Evolutionary conservation across 2,329 filamentous ascomycete species (phyloP).

Genomic region (Hypomyces perniciosus): DNA sequence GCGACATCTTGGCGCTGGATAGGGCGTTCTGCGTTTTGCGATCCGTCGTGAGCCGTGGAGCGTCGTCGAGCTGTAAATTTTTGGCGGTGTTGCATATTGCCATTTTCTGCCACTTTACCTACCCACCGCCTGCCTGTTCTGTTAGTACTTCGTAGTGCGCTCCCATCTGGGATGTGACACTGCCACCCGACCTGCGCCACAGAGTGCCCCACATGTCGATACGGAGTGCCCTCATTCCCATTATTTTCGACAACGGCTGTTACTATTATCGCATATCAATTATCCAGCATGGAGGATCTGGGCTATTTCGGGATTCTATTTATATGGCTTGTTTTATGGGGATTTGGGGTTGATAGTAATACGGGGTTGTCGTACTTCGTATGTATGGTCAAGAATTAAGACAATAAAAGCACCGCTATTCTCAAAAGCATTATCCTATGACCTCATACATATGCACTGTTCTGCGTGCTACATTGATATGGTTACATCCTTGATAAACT

Average conservation of each 20-base stretch:
- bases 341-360: no score
- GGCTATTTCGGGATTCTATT: no score
- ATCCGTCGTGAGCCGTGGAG: conserved; percentile 9
- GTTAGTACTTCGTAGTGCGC: neutral
- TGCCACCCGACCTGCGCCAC: neutral
- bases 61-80: conserved; percentile 17
- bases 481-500: no score
- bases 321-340: no score
- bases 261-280: neutral
- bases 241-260: neutral
- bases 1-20: conserved; percentile 41
- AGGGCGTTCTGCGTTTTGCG: conserved; percentile 7
- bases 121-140: neutral
- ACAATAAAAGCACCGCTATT: no score
- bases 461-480: no score
- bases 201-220: neutral
- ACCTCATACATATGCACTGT: no score
- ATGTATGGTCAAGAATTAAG: no score
- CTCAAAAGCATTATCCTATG: no score
- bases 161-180: neutral
- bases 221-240: neutral
- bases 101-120: conserved; percentile 19
- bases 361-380: no score
- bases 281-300: no score
- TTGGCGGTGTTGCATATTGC: conserved; percentile 19